Percentiles rank a stretch among this genome's conserved stretches.
Conservation (phyloP, 2,329 filamentous ascomycete species). For the Pyrenophora tritici-repentis region DNA sequence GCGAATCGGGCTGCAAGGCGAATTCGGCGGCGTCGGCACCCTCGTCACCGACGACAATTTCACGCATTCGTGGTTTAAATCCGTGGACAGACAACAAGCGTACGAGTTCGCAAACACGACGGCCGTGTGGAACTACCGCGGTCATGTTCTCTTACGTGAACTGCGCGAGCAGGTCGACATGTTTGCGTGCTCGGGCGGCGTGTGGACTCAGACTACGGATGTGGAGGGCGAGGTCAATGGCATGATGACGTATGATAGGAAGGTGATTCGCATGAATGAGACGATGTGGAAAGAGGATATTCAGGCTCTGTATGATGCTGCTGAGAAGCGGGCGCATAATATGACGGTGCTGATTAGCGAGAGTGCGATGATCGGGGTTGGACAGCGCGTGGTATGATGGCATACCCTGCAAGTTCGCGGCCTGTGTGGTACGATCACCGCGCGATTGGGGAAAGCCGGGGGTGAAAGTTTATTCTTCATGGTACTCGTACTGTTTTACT, state of each 20-base stretch:
- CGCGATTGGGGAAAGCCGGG: no score
- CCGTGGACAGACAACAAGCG: constrained; percentile 62
- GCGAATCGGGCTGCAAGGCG: constrained; percentile 71
- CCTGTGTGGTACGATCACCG: no score
- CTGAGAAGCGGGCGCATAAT: no score
- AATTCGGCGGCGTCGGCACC: constrained; percentile 72
- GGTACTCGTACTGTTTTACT: no score
- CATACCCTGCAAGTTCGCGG: no score
- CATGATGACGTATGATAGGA: constrained; percentile 69
- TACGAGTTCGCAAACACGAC: constrained; percentile 68
- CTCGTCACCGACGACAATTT: constrained; percentile 58
- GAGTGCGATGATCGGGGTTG: no score
- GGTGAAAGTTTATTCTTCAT: no score
- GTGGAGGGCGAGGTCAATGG: constrained; percentile 78
- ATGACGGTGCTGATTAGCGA: no score
- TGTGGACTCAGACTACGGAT: constrained; percentile 76
- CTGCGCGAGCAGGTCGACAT: constrained; percentile 56
- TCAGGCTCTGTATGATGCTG: no score
- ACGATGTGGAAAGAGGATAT: constrained; percentile 58
- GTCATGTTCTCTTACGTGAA: constrained; percentile 57
- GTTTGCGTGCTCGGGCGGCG: constrained; percentile 68
- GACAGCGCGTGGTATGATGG: no score
- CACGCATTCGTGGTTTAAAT: constrained; percentile 68
- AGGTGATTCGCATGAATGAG: constrained; percentile 61
- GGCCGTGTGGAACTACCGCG: constrained; percentile 69